Evolutionary conservation across 495 filamentous ascomycete species (phyloP).

Genomic region (Cairneyella variabilis): DNA sequence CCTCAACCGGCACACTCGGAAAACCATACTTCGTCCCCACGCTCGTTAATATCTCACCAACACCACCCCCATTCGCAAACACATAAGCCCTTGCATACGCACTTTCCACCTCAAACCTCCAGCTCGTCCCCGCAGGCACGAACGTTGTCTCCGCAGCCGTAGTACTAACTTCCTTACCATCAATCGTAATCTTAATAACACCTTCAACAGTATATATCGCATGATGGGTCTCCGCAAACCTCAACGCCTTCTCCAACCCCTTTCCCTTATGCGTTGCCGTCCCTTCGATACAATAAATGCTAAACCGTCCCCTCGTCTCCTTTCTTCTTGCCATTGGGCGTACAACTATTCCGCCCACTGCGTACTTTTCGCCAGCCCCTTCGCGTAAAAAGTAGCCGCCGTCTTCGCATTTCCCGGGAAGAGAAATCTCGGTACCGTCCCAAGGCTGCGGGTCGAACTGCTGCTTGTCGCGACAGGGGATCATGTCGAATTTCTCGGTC

Average conservation of each 20-base stretch:
- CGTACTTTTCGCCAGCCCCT: slow-evolving; percentile 39
- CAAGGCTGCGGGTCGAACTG: slow-evolving; percentile 38
- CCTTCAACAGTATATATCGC: slow-evolving; percentile 38
- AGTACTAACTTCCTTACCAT: slow-evolving; percentile 30
- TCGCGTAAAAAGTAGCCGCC: slow-evolving; percentile 37
- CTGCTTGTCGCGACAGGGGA: slow-evolving; percentile 40
- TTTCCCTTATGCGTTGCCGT: slow-evolving; percentile 31
- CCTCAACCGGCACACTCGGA: slow-evolving; percentile 6
- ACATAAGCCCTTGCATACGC: slow-evolving; percentile 39
- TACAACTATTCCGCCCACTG: slow-evolving; percentile 40
- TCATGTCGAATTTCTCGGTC: slow-evolving; percentile 44
- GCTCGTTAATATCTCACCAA: slow-evolving; percentile 16
- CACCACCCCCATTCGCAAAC: slow-evolving; percentile 40
- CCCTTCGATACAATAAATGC: slow-evolving; percentile 43
- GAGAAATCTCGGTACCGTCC: slow-evolving; percentile 35
- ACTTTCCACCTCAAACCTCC: slow-evolving; percentile 35
- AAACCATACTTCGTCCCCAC: slow-evolving; percentile 14
- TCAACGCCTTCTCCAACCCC: slow-evolving; percentile 30
- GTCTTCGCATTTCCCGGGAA: slow-evolving; percentile 33
- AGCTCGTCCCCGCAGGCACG: slow-evolving; percentile 38
- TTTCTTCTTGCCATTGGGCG: slow-evolving; percentile 41
- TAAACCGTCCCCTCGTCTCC: slow-evolving; percentile 40
- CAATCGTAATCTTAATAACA: slow-evolving; percentile 32
- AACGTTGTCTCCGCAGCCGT: slow-evolving; percentile 35
- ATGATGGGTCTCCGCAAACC: slow-evolving; percentile 38